A percentile compares a stretch with the other conserved stretches of the same genome.
Conservation (phyloP, 306 rosid genomes). For the Medicago ruthenica region DNA sequence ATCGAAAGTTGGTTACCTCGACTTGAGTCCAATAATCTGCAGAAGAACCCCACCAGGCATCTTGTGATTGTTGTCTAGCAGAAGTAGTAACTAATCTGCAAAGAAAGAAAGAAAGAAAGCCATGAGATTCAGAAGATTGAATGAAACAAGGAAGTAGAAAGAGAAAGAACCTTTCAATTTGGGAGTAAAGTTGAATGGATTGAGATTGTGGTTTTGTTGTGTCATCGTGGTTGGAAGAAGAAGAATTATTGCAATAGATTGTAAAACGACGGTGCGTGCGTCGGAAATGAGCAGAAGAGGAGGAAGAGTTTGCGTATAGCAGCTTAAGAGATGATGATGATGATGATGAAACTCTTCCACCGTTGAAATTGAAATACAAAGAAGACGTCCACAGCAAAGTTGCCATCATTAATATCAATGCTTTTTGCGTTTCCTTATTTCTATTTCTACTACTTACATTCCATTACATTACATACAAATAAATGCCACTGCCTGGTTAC, state of each 20-base stretch:
- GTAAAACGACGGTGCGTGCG: conserved; percentile 29
- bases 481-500: no score
- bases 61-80: conserved; percentile 81
- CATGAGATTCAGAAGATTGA: no score
- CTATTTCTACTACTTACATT: no score
- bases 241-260: conserved; percentile 34
- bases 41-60: conserved; percentile 65
- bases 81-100: conserved; percentile 82
- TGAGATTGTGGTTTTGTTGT: neutral
- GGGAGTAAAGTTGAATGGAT: conserved; percentile 78
- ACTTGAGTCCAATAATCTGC: conserved; percentile 85
- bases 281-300: conserved; percentile 2
- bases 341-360: no score
- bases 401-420: no score
- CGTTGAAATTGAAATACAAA: no score
- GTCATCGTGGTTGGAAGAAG: neutral
- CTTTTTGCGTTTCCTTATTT: no score
- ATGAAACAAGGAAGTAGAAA: neutral
- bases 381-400: no score
- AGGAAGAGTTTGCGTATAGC: neutral
- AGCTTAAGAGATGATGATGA: neutral
- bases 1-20: conserved; percentile 54
- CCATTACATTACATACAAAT: no score
- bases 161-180: conserved; percentile 71
- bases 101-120: neutral